A percentile compares a stretch with the other conserved stretches of the same genome.
These are phyloP conservation scores for Adansonia gregorii DNA, from an alignment of 441 rosid genomes.

Conservation along the genomic window DNA sequence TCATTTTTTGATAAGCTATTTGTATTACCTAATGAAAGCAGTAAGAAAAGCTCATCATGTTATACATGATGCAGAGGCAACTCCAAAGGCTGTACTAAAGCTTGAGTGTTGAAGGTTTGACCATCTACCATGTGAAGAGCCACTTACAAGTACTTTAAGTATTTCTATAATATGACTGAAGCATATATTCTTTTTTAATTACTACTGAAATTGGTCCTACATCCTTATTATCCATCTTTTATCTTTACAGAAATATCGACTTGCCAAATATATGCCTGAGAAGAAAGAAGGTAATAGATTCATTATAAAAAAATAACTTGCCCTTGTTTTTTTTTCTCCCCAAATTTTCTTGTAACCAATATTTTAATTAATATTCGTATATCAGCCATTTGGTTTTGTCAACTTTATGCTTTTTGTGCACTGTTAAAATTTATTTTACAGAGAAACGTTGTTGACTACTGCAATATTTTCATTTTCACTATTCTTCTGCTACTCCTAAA, in stretches of 20 bases:
- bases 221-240: slow-evolving; percentile 29
- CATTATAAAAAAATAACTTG: not conserved
- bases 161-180: slow-evolving; percentile 24
- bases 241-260: slow-evolving; percentile 82
- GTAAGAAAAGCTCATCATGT: slow-evolving; percentile 18
- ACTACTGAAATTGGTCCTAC: slow-evolving; percentile 20
- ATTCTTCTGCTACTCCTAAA: not conserved
- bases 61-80: slow-evolving; percentile 64
- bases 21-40: not conserved
- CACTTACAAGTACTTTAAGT: slow-evolving; percentile 69
- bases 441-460: not conserved
- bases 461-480: not conserved
- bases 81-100: slow-evolving; percentile 84
- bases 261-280: slow-evolving; percentile 88
- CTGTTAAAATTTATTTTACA: not conserved
- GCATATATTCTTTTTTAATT: not conserved
- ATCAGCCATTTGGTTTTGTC: not conserved
- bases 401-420: not conserved
- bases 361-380: not conserved
- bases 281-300: slow-evolving; percentile 67
- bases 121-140: slow-evolving; percentile 86
- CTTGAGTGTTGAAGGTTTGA: slow-evolving; percentile 74
- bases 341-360: not conserved
- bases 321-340: too few relatives aligned
- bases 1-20: not conserved